Base-by-base conservation (phyloP, 108 stramenopile genomes). In the Cyclotella choctawhatcheeana region DNA sequence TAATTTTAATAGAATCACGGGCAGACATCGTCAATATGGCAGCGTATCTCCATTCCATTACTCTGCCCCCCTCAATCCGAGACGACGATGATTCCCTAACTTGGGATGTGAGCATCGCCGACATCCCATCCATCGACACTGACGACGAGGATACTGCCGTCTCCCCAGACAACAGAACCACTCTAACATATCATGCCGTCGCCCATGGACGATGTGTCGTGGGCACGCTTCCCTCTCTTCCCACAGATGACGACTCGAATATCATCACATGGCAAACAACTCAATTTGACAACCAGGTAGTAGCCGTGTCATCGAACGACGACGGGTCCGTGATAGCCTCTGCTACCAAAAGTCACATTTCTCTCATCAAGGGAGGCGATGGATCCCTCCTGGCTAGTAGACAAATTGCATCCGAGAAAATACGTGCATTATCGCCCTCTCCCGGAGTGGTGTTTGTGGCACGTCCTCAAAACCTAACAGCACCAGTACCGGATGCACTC, bases 311-410 rank as follows among this genome's bases (percentile, higher is more conserved):
- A 0, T 86, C 88, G 54, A 89, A 88, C 61, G 14, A 18, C 5
- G 73, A 68, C 44, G 91, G 91, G 27, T 70, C 79, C 10, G 58
- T 92, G 56, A 67, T 92, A 34, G 91, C 82, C 20, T 83, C 76
- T 5, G 65, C 91, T 5, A 86, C 86, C 16, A 70, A 72, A 18
- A 84, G 58, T 35, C 80, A 86, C n/a, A 76, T 92, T 22, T 79
- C 85, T 6, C 64, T 92, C 10, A 26, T 92, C 10, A 63, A 81
- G 47, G 91, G 88, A 33, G 18, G 44, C 16, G 88, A 92, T 80
- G 91, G 91, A 17, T 64, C 50, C 5, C 67, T 88, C 8, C 51
- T 91, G 40, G 90, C 84, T 2, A 86, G 86, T 20, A 64, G 87
- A 64, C 73, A 82, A 69, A 83, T 91, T 50, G 24, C 44, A 18